Percentiles rank a stretch among this genome's conserved stretches.
These are phyloP conservation scores for Sarcomyxa edulis DNA, from an alignment of 768 basidiomycete species.

Conservation along the genomic window DNA sequence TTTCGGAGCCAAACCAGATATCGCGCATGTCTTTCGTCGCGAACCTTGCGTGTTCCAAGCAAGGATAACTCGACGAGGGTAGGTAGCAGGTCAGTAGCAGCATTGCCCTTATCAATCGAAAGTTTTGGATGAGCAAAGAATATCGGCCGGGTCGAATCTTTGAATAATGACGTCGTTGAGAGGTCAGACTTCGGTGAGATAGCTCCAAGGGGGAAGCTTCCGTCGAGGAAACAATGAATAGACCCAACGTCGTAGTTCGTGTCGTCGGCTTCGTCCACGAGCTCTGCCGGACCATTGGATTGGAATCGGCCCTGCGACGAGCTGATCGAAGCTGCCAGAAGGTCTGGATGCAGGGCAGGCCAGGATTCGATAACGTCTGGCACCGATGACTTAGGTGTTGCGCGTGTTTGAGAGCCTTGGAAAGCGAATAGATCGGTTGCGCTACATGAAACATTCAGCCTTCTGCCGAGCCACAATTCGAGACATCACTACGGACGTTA, in stretches of 20 bases:
- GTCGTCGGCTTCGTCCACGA: constrained; percentile 39
- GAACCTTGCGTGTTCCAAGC: constrained; percentile 46
- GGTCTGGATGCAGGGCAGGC: constrained; percentile 60
- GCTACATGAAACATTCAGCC: constrained; percentile 34
- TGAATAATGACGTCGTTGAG: constrained; percentile 35
- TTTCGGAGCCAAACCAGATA: constrained; percentile 70
- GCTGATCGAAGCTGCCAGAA: constrained; percentile 56
- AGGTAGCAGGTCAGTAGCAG: constrained; percentile 34
- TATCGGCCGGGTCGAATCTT: constrained; percentile 37
- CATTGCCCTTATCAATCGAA: constrained; percentile 16
- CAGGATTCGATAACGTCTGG: constrained; percentile 63
- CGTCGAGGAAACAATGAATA: constrained; percentile 69
- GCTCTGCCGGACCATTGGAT: constrained; percentile 20
- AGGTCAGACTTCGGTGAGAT: constrained; percentile 31
- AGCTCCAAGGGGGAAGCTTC: constrained; percentile 65
- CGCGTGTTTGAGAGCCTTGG: constrained; percentile 58
- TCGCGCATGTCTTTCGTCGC: constrained; percentile 71
- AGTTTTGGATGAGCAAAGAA: constrained; percentile 45
- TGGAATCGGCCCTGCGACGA: constrained; percentile 31
- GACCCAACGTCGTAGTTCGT: constrained; percentile 48
- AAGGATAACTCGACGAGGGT: constrained; percentile 49
- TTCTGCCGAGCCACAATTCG: constrained; percentile 5
- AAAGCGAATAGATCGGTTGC: constrained; percentile 80
- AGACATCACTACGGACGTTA: constrained; percentile 45
- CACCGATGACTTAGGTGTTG: constrained; percentile 33